These are phyloP conservation scores for Calonectria leucothoes DNA, from an alignment of 2,329 filamentous ascomycete species.

Conservation along the genomic window DNA sequence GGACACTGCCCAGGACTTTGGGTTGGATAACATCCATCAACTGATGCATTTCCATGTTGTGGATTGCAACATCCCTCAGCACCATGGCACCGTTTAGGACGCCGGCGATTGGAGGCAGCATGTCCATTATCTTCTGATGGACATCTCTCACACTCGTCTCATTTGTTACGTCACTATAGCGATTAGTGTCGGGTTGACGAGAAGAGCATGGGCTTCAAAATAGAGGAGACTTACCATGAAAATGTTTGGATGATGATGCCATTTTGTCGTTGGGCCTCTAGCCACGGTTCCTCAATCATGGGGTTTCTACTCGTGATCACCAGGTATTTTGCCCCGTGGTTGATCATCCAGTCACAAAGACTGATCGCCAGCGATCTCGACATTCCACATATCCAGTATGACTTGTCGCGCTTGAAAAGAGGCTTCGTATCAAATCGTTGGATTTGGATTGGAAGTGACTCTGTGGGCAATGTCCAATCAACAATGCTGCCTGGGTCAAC, in stretches of 20 bases:
- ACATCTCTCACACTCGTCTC: background rate
- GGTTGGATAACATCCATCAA: conserved; percentile 44
- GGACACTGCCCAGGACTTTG: conserved; percentile 49
- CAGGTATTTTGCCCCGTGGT: background rate
- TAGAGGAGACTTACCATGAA: background rate
- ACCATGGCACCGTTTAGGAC: conserved; percentile 58
- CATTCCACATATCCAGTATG: background rate
- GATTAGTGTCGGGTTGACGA: background rate
- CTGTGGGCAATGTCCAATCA: background rate
- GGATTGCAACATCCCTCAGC: conserved; percentile 48
- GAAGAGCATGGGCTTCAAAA: background rate
- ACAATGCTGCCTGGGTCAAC: background rate
- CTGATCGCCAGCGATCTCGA: background rate
- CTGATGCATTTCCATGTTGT: conserved; percentile 43
- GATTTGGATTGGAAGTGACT: background rate
- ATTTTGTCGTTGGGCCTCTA: background rate
- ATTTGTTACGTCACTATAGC: background rate
- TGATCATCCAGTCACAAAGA: background rate
- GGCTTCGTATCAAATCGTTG: background rate
- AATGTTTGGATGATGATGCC: background rate
- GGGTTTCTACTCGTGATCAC: background rate
- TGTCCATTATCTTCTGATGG: background rate
- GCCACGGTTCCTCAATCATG: background rate
- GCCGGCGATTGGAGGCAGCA: conserved; percentile 50
- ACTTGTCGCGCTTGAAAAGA: background rate